Evolutionary conservation across 1,284 basidiomycete species (phyloP), one percentile per base, ranked within the genome.

Genomic region (Ceratorhiza oryzae-sativae): DNA sequence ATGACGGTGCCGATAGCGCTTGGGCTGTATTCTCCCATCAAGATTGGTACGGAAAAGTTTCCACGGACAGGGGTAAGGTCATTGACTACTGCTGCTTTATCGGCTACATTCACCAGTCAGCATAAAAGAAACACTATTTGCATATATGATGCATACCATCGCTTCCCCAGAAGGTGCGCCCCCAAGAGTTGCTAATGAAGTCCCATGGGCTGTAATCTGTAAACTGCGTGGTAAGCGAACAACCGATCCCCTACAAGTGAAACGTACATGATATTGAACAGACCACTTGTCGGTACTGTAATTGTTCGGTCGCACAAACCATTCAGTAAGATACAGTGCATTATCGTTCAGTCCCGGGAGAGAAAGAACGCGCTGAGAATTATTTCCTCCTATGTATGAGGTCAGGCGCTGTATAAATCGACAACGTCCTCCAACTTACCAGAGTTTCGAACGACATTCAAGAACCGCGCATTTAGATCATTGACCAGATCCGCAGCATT

Each of bases 401-500:
- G 13, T 23, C 9, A 67, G 3, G 55, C 9, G 55, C 18, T n/a
- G 15, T 10, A 41, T 20, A 25, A 42, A 41, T 13, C 34, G 3
- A 18, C 20, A 9, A 41, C 34, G 2, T 39, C 8, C 36, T 39
- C 34, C 3, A 9, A 49, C 71, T 49, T 41, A 63, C 71, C 72
- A 3, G 72, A 55, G 59, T 73, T 73, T n/a, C 65, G 65, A 12
- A 73, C 67, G 20, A 73, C 58, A 45, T 73, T 73, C 46, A 62
- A 23, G 59, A 73, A 73, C 30, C 67, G 34, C 12, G 48, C 8
- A 39, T 73, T 55, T 41, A 70, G 27, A 49, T 71, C 55, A 34
- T 73, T 73, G 25, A 73, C 34, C 13, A 48, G n/a, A 34, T 73
- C 59, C 3, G 72, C 72, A 30, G 46, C 65, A 3, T 32, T 53